These are phyloP conservation scores for Pouteria campechiana DNA, from an alignment of 179 eudicot genomes.

Conservation along the genomic window DNA sequence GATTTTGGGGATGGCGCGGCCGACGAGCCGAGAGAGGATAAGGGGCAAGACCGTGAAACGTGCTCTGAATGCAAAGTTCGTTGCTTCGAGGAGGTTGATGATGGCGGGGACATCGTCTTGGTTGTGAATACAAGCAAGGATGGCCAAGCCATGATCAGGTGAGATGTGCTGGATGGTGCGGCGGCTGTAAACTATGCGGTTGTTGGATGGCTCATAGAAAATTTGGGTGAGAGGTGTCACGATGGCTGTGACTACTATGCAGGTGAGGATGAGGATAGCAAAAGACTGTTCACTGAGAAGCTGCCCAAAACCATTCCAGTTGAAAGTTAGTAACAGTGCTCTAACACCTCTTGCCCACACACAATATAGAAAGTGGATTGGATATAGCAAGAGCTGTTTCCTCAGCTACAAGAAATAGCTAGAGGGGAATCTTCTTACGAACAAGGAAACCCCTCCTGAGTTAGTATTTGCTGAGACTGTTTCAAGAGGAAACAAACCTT, in stretches of 20 bases:
- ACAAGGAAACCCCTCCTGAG: no score
- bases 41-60: constrained; percentile 11
- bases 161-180: constrained; percentile 11
- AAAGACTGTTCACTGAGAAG: constrained; percentile 23
- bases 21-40: constrained; percentile 19
- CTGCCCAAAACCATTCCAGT: constrained; percentile 30
- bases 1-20: constrained; percentile 16
- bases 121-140: constrained; percentile 14
- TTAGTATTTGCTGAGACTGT: no score
- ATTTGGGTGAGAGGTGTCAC: background rate
- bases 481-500: no score
- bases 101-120: constrained; percentile 16
- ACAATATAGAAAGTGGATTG: no score
- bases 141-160: constrained; percentile 9
- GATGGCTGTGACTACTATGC: constrained; percentile 3
- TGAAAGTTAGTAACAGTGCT: no score
- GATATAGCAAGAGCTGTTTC: no score
- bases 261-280: constrained; percentile 25
- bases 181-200: constrained; percentile 12
- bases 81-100: constrained; percentile 13
- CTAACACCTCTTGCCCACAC: no score
- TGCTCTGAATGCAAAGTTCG: constrained; percentile 9
- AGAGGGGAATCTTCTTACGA: no score
- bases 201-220: constrained; percentile 8
- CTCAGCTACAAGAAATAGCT: no score